Base-by-base conservation (phyloP, 106 monocot species). In the Apostasia ramifera region DNA sequence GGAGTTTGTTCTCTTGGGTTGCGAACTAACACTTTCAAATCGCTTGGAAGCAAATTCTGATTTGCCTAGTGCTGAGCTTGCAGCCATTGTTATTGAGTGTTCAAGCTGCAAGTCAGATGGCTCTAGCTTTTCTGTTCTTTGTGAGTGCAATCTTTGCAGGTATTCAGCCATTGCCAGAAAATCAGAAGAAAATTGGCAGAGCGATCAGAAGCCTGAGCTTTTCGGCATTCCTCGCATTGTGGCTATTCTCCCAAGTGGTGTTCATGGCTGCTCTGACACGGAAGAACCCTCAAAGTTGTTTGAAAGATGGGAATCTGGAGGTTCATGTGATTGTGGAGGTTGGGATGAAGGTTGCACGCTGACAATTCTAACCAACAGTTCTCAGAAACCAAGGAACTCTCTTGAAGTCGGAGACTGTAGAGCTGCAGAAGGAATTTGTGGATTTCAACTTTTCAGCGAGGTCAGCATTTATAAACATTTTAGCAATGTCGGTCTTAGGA, bases 241-340 rank as follows among this genome's bases (percentile, higher is more conserved):
- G 10, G 90, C 78, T 1, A 78, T 98, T 67, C 68, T 98, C 6
- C 89, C 97, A 3, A 71, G 81, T 65, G 80, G 79, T 4, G 73
- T 84, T 47, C 95, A 97, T 71, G 86, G 89, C 11, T 73, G 59
- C 50, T 85, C 95, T 6, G 59, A 56, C 14, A 46, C 39, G 41
- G 88, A 82, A 65, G 53, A 70, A 44, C 92, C 89, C 1, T 79
- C 84, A 39, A 76, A 89, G 43, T 66, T 97, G 59, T 82, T 97
- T 41, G 72, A 92, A 55, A 75, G 92, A 72, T 97, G 95, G 95
- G 89, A 70, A 70, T 82, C 80, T 53, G 89, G 91, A 52, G 95
- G 95, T 50, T 69, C 59, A n/a, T 97, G 95, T 57, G 95, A 97
- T 59, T 97, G 95, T 77, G 92, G 89, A 60, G 95, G 95, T n/a